Percentiles rank a stretch among this genome's conserved stretches.
Evolutionary conservation across 2,329 filamentous ascomycete species (phyloP).

Genomic region (Trichoderma atrobrunneum): DNA sequence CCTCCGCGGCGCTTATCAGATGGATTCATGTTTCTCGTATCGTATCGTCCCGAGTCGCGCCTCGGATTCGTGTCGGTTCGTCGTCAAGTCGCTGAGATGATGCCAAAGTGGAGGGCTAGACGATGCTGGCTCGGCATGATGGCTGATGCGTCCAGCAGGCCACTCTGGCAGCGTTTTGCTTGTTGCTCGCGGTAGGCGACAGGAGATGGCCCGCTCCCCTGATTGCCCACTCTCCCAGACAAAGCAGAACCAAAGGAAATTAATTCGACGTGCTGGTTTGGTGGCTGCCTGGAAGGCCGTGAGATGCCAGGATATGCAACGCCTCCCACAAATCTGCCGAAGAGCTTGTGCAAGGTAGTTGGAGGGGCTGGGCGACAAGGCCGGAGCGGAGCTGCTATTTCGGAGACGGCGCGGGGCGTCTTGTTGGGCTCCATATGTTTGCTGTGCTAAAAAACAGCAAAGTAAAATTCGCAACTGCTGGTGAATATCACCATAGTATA

Average conservation of each 20-base stretch:
- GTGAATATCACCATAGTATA: not conserved
- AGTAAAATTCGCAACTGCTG: not conserved
- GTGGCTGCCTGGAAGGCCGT: constrained; percentile 9
- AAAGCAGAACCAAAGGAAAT: not conserved
- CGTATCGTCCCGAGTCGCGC: not conserved
- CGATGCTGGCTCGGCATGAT: constrained; percentile 32
- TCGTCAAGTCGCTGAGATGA: constrained; percentile 26
- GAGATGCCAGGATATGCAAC: not conserved
- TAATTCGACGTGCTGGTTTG: not conserved
- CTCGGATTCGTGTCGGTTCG: not conserved
- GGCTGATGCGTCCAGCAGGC: constrained; percentile 23
- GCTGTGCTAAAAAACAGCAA: not conserved
- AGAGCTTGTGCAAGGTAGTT: not conserved
- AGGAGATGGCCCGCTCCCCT: constrained; percentile 1
- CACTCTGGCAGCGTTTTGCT: not conserved
- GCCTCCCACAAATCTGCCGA: constrained; percentile 11
- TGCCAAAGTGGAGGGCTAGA: constrained; percentile 28
- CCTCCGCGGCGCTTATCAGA: constrained; percentile 46
- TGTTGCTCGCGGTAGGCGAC: not conserved
- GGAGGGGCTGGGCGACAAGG: not conserved
- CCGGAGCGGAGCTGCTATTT: not conserved
- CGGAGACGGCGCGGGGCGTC: constrained; percentile 2
- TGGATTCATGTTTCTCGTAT: constrained; percentile 34
- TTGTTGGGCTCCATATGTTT: not conserved
- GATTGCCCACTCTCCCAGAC: not conserved